Base-by-base conservation (phyloP, 257 asterid species). In the Galeopsis tetrahit region DNA sequence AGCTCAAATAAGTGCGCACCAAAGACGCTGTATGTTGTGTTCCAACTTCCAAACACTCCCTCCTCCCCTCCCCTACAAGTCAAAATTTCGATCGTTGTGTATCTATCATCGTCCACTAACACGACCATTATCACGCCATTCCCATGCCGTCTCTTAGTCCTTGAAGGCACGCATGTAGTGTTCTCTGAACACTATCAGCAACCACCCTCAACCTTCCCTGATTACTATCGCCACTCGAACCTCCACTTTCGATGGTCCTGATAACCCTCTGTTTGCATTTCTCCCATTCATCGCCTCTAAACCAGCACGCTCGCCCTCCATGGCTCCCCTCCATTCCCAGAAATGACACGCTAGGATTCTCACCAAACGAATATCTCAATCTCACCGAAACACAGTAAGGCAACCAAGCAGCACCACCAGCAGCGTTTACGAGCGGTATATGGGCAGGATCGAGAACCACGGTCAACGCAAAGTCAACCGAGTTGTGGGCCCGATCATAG, bases 331-430 rank as follows among this genome's bases (percentile, higher is more conserved):
- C 98, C 99, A 95, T 95, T 44, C 89, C 89, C n/a, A 92, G 88
- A 65, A 89, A 95, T 42, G 88, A 80, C 3, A 92, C 96, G 10
- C 31, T 74, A 2, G 93, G 87, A 69, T 79, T 95, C 48, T 95
- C 99, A 38, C 93, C 89, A 49, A 90, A 95, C 5, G 83, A 80
- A 80, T 92, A 95, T 76, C 90, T 86, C 78, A 95, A 77, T 74
- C 96, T 85, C 32, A 95, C 90, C 1, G 99, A 95, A 49, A 88
- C 98, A 64, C 99, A 95, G 69, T 95, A 92, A 3, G 98, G 96
- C 83, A 95, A 80, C 99, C 99, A 95, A 33, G 99, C 99, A 36
- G 97, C 99, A 56, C 99, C 99, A 21, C 99, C 99, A 8, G 98
- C 96, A 32, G 97, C 99, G 44, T 95, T 95, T 63, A 95, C 72